These are phyloP conservation scores for Erodium trifolium DNA, from an alignment of 441 rosid genomes.

Conservation along the genomic window DNA sequence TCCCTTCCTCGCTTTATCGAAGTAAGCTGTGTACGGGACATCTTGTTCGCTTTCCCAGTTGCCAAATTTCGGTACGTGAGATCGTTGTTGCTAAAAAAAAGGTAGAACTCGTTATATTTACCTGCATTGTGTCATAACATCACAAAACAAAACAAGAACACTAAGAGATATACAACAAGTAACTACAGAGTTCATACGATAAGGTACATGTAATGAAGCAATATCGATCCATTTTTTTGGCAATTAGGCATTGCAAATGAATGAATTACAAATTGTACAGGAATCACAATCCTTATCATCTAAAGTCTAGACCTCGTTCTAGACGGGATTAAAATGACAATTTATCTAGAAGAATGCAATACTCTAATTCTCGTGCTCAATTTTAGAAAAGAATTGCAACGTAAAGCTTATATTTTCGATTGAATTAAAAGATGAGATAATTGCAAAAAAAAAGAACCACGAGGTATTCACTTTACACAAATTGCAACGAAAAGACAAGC, in stretches of 20 bases:
- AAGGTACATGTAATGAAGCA: too few relatives aligned
- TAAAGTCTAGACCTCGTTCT: background rate
- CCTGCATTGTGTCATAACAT: too few relatives aligned
- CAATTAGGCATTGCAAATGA: too few relatives aligned
- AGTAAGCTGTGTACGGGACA: slow-evolving; percentile 75
- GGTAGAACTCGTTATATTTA: slow-evolving; percentile 13
- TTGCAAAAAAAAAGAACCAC: too few relatives aligned
- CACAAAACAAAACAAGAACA: background rate
- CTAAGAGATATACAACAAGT: background rate
- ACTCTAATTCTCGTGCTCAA: too few relatives aligned
- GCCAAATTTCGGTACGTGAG: slow-evolving; percentile 78
- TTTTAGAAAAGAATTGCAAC: background rate
- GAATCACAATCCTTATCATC: too few relatives aligned
- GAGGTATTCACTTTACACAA: too few relatives aligned
- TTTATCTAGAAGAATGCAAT: background rate
- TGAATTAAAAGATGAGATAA: background rate
- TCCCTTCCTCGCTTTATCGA: slow-evolving; percentile 76
- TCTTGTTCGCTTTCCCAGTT: slow-evolving; percentile 70
- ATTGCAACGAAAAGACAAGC: too few relatives aligned
- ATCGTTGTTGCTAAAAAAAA: slow-evolving; percentile 37
- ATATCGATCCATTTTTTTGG: too few relatives aligned
- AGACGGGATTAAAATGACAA: background rate
- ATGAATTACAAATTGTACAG: too few relatives aligned
- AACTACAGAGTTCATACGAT: too few relatives aligned
- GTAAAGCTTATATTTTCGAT: background rate